Base-by-base conservation (phyloP, 495 filamentous ascomycete genomes). In the Penicillium maclennaniae region DNA sequence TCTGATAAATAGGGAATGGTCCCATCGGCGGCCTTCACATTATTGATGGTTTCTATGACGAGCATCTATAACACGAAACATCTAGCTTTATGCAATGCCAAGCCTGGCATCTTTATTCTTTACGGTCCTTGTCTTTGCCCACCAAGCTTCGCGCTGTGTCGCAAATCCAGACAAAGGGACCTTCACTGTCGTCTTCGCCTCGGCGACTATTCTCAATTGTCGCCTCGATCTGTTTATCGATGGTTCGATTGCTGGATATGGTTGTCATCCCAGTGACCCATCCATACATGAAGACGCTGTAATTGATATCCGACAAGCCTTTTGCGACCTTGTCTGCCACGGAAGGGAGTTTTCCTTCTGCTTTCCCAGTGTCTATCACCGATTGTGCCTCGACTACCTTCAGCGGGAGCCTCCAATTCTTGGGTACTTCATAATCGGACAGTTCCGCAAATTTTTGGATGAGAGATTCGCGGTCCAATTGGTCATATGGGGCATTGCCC, bases 201-300 rank as follows among this genome's bases (percentile, higher is more conserved):
- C 67, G 49, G 46, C 77, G 71, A 43, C 66, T 61, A 19, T 55
- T 61, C 36, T 79, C 70, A 47, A 86, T 70, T 1, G 71, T 73
- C 14, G 58, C 62, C 54, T 87, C 83, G 47, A 89, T 82, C 37
- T 81, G 73, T 56, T 81, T 88, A 16, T 80, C 81, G 23, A 85
- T 81, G 0, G 77, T 76, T 9, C 83, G 76, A 60, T 89, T 89
- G 44, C 80, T 83, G 12, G 83, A 85, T 48, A 89, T 73, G 1
- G 87, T 89, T 28, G 82, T 85, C 28, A 77, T 56, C 1, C 74
- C 74, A 4, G 70, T 69, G 34, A 70, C 71, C 86, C 86, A 89
- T 8, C 87, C 86, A 58, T 82, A 83, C 56, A 88, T 69, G 59
- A 89, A 88, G 10, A 87, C 86, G 37, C 81, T 81, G 39, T 72